Conservation (phyloP, 176 grass and related monocot genomes). For the Puya raimondii region DNA sequence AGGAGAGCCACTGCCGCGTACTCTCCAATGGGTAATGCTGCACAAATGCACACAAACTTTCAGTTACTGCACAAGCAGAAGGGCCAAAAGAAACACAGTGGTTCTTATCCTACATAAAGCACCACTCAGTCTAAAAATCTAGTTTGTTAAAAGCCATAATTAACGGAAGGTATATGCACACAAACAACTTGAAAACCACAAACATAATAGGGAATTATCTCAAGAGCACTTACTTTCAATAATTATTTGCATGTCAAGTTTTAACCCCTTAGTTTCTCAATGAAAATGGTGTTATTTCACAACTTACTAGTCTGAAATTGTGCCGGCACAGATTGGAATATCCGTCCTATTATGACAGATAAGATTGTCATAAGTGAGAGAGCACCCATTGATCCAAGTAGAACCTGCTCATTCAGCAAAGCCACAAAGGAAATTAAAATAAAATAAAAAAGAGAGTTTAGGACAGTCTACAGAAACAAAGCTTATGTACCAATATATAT, state of each 20-base stretch:
- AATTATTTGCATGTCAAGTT: not conserved
- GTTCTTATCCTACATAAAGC: not conserved
- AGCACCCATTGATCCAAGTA: conserved; percentile 78
- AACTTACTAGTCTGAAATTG: conserved; percentile 94
- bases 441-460: conserved; percentile 1
- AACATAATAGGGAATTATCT: not conserved
- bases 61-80: conserved; percentile 3
- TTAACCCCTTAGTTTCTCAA: not conserved
- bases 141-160: not conserved
- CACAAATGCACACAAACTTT: conserved; percentile 25
- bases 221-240: not conserved
- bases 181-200: not conserved
- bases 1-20: conserved; percentile 84
- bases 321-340: conserved; percentile 82
- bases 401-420: conserved; percentile 40
- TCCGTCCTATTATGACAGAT: conserved; percentile 77
- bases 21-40: conserved; percentile 89
- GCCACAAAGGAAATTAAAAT: conserved; percentile 16
- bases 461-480: too few species aligned
- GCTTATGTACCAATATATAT: not conserved
- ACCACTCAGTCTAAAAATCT: too few species aligned
- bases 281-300: not conserved
- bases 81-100: not conserved
- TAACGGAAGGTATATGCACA: not conserved
- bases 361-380: conserved; percentile 86